Percentiles rank a stretch among this genome's conserved stretches.
Evolutionary conservation across 1,284 basidiomycete species (phyloP).

Genomic region (Tilletia indica): DNA sequence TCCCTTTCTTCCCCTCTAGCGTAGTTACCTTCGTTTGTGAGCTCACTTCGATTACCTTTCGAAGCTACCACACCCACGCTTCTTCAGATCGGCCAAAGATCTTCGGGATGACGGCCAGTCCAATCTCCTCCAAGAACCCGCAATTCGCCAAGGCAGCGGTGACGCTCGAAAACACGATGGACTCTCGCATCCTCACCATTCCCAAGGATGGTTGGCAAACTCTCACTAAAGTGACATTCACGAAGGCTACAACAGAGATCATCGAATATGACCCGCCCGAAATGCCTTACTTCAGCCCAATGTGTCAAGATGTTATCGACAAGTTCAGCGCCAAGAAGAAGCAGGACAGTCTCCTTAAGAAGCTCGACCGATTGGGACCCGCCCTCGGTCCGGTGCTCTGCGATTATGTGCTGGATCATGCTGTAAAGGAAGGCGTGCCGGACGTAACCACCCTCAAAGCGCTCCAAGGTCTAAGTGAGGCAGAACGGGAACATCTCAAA

Average conservation of each 20-base stretch:
- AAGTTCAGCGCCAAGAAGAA: background rate
- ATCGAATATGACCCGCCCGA: background rate
- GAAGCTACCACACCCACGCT: background rate
- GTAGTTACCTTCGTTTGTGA: background rate
- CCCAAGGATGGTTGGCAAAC: background rate
- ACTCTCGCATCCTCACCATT: conserved; percentile 36
- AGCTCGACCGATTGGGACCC: background rate
- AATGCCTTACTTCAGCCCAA: background rate
- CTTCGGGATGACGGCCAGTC: conserved; percentile 45
- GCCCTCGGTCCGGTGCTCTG: background rate
- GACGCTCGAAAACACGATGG: conserved; percentile 32
- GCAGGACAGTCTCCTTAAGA: background rate
- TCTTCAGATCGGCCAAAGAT: conserved; percentile 34
- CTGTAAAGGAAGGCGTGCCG: background rate
- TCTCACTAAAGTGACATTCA: conserved; percentile 9
- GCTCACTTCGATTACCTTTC: background rate
- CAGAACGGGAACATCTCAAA: background rate
- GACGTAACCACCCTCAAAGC: background rate
- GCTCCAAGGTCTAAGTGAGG: background rate
- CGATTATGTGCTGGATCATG: background rate
- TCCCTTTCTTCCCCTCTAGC: background rate
- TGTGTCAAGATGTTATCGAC: background rate
- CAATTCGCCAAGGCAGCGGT: conserved; percentile 18
- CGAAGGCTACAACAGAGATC: conserved; percentile 1
- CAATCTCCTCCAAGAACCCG: conserved; percentile 22